Evolutionary conservation across 139 green algal genomes (phyloP).

Genomic region (Volvox reticuliferus): DNA sequence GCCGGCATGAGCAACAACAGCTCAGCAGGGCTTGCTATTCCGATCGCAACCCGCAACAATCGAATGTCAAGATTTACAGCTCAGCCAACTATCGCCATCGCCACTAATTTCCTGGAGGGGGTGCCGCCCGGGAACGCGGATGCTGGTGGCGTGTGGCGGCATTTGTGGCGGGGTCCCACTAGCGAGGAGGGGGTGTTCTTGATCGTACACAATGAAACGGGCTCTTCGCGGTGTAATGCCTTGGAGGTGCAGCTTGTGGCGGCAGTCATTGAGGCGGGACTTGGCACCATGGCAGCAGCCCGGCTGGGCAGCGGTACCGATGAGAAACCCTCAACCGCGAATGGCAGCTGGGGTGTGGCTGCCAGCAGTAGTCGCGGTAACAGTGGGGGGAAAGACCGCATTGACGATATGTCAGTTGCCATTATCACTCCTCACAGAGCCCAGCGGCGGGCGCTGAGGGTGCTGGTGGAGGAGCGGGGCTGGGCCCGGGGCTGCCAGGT

Average conservation of each 20-base stretch:
- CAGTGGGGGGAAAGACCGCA: neutral
- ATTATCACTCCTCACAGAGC: constrained; percentile 40
- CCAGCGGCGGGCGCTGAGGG: constrained; percentile 25
- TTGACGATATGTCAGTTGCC: neutral
- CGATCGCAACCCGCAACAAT: no score
- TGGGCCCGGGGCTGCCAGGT: neutral
- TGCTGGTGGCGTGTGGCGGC: constrained; percentile 12
- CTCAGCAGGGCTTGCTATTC: no score
- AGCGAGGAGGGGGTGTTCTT: constrained; percentile 15
- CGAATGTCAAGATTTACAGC: no score
- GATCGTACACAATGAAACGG: constrained; percentile 39
- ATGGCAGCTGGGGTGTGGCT: no score
- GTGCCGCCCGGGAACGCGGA: no score
- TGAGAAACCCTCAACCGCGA: no score
- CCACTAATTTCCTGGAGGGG: no score
- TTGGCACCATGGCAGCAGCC: no score
- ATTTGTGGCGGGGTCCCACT: neutral
- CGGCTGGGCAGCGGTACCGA: no score
- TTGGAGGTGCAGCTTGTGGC: constrained; percentile 30
- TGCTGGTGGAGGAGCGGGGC: neutral
- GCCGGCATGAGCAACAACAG: no score
- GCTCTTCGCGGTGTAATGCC: neutral
- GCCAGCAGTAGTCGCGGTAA: neutral
- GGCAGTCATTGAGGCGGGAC: neutral
- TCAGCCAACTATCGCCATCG: no score